Conservation (phyloP, 768 basidiomycete species). For the Lentinula sp. region DNA sequence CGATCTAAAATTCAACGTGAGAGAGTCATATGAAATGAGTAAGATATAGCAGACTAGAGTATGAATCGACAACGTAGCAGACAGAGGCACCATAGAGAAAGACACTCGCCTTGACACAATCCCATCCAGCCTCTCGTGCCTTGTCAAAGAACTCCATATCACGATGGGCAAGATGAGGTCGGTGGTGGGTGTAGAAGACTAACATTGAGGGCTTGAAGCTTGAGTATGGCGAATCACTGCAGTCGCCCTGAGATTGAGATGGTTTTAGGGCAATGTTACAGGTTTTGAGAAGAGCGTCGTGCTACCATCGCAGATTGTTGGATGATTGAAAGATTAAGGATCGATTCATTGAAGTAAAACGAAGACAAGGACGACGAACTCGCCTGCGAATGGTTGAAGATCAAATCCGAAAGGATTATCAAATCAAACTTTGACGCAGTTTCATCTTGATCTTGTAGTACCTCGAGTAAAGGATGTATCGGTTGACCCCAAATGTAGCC, state of each 20-base stretch:
- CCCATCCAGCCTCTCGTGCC: constrained; percentile 62
- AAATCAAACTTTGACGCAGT: constrained; percentile 51
- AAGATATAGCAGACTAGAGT: no score
- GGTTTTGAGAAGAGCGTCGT: constrained; percentile 72
- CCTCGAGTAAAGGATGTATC: constrained; percentile 34
- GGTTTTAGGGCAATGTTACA: constrained; percentile 45
- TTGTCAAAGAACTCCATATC: constrained; percentile 80
- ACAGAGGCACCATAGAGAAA: not conserved
- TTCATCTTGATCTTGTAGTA: constrained; percentile 13
- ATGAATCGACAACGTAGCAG: not conserved
- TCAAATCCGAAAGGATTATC: constrained; percentile 85
- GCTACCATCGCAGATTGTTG: constrained; percentile 34
- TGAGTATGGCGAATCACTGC: no score
- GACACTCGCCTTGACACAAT: constrained; percentile 58
- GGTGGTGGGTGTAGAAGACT: constrained; percentile 87
- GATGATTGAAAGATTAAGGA: not conserved
- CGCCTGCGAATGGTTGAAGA: constrained; percentile 94
- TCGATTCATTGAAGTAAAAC: not conserved
- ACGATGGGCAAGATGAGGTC: constrained; percentile 74
- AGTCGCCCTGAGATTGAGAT: constrained; percentile 5
- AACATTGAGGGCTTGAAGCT: constrained; percentile 34
- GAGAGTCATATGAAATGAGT: no score
- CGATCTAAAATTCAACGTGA: no score
- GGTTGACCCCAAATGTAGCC: constrained; percentile 83
- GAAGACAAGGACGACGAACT: constrained; percentile 4